Conservation (phyloP, 2,329 filamentous ascomycete species). For the Botrytis paeoniae region DNA sequence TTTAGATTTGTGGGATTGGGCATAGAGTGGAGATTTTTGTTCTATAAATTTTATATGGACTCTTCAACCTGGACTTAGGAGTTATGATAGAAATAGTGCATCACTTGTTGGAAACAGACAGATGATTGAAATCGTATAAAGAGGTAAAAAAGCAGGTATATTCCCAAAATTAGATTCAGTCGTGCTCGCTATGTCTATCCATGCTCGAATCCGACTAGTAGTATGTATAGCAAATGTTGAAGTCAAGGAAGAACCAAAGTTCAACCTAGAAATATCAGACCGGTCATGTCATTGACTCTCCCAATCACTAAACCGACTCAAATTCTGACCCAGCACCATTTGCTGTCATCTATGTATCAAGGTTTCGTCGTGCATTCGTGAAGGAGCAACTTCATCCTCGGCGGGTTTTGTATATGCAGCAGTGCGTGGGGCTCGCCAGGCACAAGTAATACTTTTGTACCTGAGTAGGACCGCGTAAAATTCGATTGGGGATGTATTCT, state of each 20-base stretch:
- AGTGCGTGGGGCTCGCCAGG: not conserved
- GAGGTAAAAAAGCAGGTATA: not conserved
- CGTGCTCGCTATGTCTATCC: conserved; percentile 7
- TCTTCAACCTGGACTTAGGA: not conserved
- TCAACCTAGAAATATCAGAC: conserved; percentile 1
- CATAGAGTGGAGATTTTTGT: not conserved
- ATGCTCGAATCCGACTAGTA: not conserved
- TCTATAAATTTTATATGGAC: not conserved
- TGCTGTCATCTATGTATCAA: not conserved
- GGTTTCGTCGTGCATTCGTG: not conserved
- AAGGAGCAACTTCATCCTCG: not conserved
- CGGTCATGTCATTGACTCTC: not conserved
- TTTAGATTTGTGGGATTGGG: not conserved
- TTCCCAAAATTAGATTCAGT: conserved; percentile 4
- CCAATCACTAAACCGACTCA: not conserved
- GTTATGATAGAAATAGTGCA: not conserved
- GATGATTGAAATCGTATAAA: not conserved
- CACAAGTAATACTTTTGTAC: not conserved
- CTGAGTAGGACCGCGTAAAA: not conserved
- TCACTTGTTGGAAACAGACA: not conserved
- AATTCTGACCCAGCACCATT: not conserved
- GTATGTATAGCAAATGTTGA: not conserved
- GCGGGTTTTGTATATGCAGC: not conserved
- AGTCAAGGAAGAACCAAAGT: not conserved
- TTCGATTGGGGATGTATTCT: not conserved